phyloP scores from a whole-genome alignment of 352 stramenopile genomes.

The Pythium aphanidermatum region DNA sequence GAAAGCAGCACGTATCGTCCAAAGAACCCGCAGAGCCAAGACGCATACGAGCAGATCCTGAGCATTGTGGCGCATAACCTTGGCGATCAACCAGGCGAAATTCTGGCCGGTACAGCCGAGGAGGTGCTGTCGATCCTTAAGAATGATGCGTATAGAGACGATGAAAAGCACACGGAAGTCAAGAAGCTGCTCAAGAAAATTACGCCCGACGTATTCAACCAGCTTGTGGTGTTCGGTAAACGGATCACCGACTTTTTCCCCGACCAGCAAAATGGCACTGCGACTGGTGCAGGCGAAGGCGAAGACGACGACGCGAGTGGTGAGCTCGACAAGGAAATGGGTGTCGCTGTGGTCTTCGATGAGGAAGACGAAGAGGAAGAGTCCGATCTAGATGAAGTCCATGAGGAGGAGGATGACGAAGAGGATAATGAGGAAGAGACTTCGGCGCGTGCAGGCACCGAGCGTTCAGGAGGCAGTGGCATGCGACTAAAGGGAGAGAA shows the following conservation, averaged over 20 bases:
- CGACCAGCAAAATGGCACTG: slow-evolving; percentile 26
- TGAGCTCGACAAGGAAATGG: slow-evolving; percentile 96
- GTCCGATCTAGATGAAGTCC: slow-evolving; percentile 91
- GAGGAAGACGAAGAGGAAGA: slow-evolving; percentile 95
- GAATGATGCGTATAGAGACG: slow-evolving; percentile 82
- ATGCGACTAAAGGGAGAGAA: slow-evolving; percentile 77
- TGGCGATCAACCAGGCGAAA: slow-evolving; percentile 87
- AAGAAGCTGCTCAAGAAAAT: slow-evolving; percentile 86
- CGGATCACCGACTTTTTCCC: slow-evolving; percentile 86
- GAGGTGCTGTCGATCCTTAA: slow-evolving; percentile 93
- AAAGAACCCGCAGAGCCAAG: slow-evolving; percentile 78
- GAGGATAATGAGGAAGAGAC: slow-evolving; percentile 34
- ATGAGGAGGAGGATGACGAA: slow-evolving; percentile 51
- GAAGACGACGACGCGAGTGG: slow-evolving; percentile 48
- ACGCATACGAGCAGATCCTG: slow-evolving; percentile 90
- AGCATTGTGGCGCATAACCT: slow-evolving; percentile 64
- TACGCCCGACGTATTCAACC: slow-evolving; percentile 58
- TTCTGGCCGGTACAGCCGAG: slow-evolving; percentile 87
- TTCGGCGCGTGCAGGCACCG: slow-evolving; percentile 3
- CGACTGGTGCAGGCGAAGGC: slow-evolving; percentile 22
- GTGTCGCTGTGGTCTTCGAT: slow-evolving; percentile 97
- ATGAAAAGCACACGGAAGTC: slow-evolving; percentile 78
- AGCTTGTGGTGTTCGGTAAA: slow-evolving; percentile 82
- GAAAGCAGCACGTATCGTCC: slow-evolving; percentile 83
- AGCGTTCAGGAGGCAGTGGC: slow-evolving; percentile 13